phyloP scores from a whole-genome alignment of 2,329 filamentous ascomycete genomes.

The Calonectria leucothoes region DNA sequence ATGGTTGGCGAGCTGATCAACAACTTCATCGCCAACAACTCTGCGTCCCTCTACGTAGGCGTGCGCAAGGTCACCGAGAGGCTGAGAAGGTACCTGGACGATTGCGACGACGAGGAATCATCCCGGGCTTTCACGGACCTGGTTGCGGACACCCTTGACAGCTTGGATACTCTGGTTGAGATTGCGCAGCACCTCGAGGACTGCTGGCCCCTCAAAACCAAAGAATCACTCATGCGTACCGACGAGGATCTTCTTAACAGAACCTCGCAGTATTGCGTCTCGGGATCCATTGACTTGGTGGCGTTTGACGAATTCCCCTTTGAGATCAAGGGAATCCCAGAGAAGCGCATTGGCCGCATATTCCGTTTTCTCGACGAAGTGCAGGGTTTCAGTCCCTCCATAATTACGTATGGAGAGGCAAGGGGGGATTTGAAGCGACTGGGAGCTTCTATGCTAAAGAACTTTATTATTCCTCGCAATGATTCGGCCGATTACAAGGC shows the following conservation, averaged over 20 bases:
- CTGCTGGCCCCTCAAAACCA: neutral
- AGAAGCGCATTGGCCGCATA: slow-evolving; percentile 28
- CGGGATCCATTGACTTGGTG: slow-evolving; percentile 25
- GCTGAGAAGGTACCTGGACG: slow-evolving; percentile 31
- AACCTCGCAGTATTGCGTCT: neutral
- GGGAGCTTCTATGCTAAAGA: slow-evolving; percentile 33
- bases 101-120: slow-evolving; percentile 22
- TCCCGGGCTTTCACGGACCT: slow-evolving; percentile 27
- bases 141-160: slow-evolving; percentile 36
- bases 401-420: slow-evolving; percentile 26
- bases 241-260: neutral
- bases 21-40: slow-evolving; percentile 33
- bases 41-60: slow-evolving; percentile 24
- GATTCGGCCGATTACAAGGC: neutral
- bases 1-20: slow-evolving; percentile 35
- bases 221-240: neutral
- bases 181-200: slow-evolving; percentile 34
- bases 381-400: slow-evolving; percentile 22
- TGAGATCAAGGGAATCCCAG: slow-evolving; percentile 9
- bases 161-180: slow-evolving; percentile 34
- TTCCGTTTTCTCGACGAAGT: slow-evolving; percentile 35
- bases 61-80: slow-evolving; percentile 33
- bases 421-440: slow-evolving; percentile 38
- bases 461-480: slow-evolving; percentile 29
- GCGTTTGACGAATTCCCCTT: slow-evolving; percentile 32